Base-by-base conservation (phyloP, 257 asterid species). In the Pogostemon cablin region DNA sequence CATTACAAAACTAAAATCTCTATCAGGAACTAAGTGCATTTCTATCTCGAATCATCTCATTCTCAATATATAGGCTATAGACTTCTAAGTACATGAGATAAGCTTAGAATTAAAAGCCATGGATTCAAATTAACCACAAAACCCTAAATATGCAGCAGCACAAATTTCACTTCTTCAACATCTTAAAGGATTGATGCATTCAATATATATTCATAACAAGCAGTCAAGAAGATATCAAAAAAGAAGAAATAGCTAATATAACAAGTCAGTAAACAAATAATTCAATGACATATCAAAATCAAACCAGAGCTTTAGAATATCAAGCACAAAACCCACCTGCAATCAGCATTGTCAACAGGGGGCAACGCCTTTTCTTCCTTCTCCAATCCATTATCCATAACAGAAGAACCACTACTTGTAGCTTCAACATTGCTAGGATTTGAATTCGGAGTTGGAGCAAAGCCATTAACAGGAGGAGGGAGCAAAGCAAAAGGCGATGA, bases 401-500 rank as follows among this genome's bases (percentile, higher is more conserved):
- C 10, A 63, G 58, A 68, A 65, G 86, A 72, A 12, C 72, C 66
- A 72, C 60, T 55, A 54, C 41, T 67, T 10, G 77, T 47, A 11
- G 58, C 25, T 4, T 12, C 39, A 39, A 34, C 74, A 60, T 74
- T 65, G 46, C 69, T 12, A 65, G 80, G 40, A 63, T 50, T 56
- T 72, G 39, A 72, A 38, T 17, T 72, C 12, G 52, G 70, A 61
- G 43, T 57, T 68, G 75, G 78, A 75, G 67, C 61, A 42, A 48
- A 72, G 38, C 72, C 62, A 38, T 49, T 67, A 32, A 44, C 70
- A 38, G 58, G 20, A 47, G 53, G 65, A 67, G 78, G 57, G 63
- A 67, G 37, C 68, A 34, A 68, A 73, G 75, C 41, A 43, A 34
- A 52, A 58, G 92, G 90, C 0, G 91, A 88, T 37, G 89, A 74